A percentile compares a stretch with the other conserved stretches of the same genome.
Conservation (phyloP, 352 stramenopile genomes). For the Chrysophaeum taylorii region DNA sequence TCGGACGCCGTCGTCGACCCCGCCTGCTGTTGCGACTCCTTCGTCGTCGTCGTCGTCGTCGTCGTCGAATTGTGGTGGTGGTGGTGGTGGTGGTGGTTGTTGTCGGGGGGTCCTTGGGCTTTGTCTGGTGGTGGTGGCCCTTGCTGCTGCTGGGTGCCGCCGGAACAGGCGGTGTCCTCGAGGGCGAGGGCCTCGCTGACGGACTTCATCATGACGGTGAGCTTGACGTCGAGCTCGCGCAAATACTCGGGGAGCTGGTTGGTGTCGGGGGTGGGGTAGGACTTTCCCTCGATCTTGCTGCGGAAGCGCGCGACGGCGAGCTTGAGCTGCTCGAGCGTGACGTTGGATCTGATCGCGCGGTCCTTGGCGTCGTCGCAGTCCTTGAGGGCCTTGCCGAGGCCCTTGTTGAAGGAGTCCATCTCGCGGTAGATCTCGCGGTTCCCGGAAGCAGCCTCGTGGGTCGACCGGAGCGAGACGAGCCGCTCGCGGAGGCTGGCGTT, state of each 20-base stretch:
- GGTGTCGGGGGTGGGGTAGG: slow-evolving; percentile 18
- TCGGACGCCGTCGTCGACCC: neutral
- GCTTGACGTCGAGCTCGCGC: slow-evolving; percentile 32
- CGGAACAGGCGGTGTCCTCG: slow-evolving; percentile 23
- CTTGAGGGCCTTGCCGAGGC: slow-evolving; percentile 28
- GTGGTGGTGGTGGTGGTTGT: no score
- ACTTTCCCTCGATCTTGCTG: slow-evolving; percentile 28
- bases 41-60: neutral
- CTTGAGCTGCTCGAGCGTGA: slow-evolving; percentile 32
- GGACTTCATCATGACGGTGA: slow-evolving; percentile 37
- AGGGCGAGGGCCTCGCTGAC: slow-evolving; percentile 30
- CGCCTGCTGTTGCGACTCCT: neutral
- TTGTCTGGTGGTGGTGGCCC: neutral
- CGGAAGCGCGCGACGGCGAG: slow-evolving; percentile 33
- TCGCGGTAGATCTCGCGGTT: slow-evolving; percentile 37
- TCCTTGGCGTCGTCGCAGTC: slow-evolving; percentile 35
- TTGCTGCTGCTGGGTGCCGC: slow-evolving; percentile 4
- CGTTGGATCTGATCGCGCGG: slow-evolving; percentile 24
- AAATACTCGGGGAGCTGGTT: slow-evolving; percentile 31
- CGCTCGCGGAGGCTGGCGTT: slow-evolving; percentile 26
- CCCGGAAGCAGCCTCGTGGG: slow-evolving; percentile 22
- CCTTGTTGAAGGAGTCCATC: slow-evolving; percentile 30
- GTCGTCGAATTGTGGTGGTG: no score
- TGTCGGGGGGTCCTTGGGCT: no score
- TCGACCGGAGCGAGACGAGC: slow-evolving; percentile 19